Evolutionary conservation across 768 basidiomycete genomes (phyloP).

Genomic region (Tulasnella sp.): DNA sequence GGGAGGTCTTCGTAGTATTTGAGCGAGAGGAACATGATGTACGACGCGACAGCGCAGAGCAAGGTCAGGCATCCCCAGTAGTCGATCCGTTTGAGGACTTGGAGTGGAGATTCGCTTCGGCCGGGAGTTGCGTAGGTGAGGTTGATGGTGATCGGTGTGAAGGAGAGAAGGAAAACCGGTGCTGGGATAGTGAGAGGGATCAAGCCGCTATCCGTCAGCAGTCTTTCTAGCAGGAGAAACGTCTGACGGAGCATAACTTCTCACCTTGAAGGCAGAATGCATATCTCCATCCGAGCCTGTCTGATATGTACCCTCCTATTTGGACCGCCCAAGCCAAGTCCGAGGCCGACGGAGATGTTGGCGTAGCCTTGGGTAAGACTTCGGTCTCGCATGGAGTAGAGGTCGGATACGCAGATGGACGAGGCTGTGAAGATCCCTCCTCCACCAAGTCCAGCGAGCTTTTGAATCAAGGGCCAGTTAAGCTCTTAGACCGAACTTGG

Average conservation of each 20-base stretch:
- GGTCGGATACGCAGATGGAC: constrained; percentile 70
- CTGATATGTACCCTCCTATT: constrained; percentile 62
- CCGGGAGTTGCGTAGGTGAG: constrained; percentile 63
- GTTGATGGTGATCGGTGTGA: constrained; percentile 48
- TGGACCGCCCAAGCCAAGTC: constrained; percentile 75
- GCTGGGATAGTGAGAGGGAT: background rate
- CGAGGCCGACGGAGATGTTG: constrained; percentile 70
- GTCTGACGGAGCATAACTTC: no score
- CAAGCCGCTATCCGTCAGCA: no score
- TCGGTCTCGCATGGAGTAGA: constrained; percentile 65
- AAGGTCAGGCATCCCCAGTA: constrained; percentile 63
- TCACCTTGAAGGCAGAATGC: constrained; percentile 59
- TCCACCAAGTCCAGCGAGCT: constrained; percentile 73
- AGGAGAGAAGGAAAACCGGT: constrained; percentile 57
- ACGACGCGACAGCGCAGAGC: constrained; percentile 46
- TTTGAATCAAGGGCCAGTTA: background rate
- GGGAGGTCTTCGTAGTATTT: constrained; percentile 59
- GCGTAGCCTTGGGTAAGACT: constrained; percentile 65
- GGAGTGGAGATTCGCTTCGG: constrained; percentile 53
- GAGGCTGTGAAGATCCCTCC: constrained; percentile 68
- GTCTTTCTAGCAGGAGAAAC: background rate
- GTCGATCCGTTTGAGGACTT: constrained; percentile 67
- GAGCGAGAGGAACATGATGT: constrained; percentile 62
- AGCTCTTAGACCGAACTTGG: background rate
- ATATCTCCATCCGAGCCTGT: constrained; percentile 65